Conservation (phyloP, 345 rosid species). For the Mercurialis annua region DNA sequence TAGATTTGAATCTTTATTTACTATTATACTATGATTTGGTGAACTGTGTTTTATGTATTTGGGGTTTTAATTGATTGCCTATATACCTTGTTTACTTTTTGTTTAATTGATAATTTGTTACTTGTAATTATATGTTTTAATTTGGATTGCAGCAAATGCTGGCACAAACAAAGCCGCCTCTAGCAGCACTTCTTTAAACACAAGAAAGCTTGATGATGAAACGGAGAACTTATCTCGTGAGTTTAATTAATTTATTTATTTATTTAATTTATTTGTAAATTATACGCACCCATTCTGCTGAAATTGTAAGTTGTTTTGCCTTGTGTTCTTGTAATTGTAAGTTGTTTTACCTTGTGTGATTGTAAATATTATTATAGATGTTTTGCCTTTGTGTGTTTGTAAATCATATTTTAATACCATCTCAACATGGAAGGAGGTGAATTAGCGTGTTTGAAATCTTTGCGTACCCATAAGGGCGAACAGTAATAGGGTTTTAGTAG, state of each 20-base stretch:
- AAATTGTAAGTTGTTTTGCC: not conserved
- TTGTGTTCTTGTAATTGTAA: not conserved
- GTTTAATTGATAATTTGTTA: not conserved
- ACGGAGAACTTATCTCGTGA: constrained; percentile 90
- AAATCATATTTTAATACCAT: too few relatives aligned
- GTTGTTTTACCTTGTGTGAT: not conserved
- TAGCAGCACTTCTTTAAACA: constrained; percentile 83
- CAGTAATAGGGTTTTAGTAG: not conserved
- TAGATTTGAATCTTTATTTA: too few relatives aligned
- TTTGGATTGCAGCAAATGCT: constrained; percentile 54
- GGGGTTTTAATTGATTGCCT: not conserved
- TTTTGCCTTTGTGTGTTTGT: too few relatives aligned
- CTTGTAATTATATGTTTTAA: not conserved
- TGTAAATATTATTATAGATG: too few relatives aligned
- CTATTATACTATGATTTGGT: too few relatives aligned
- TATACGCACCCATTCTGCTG: not conserved
- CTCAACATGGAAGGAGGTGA: too few relatives aligned
- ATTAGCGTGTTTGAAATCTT: not conserved
- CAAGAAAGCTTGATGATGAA: constrained; percentile 92
- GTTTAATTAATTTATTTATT: constrained; percentile 15
- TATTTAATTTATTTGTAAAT: not conserved
- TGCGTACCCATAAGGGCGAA: not conserved
- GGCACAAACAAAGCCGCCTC: constrained; percentile 93
- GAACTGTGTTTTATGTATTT: not conserved
- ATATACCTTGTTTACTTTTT: too few relatives aligned